Conservation (phyloP, 768 basidiomycete species). For the Chiua virens region DNA sequence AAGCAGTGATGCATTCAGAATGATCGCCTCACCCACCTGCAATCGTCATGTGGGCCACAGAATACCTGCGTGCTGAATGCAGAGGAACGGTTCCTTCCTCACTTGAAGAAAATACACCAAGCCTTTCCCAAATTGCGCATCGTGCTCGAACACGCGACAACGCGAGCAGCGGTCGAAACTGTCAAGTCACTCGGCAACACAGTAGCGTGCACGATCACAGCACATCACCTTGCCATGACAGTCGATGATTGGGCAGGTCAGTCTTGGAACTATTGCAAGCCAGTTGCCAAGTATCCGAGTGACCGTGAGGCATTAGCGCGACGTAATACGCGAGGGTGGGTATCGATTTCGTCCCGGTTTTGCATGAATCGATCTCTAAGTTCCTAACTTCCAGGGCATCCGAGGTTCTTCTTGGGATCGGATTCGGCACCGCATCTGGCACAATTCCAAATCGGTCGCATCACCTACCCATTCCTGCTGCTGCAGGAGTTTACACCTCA, state of each 20-base stretch:
- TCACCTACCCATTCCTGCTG: slow-evolving; percentile 74
- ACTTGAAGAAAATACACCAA: slow-evolving; percentile 76
- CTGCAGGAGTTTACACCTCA: slow-evolving; percentile 95
- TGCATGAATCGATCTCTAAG: neutral
- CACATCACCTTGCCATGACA: slow-evolving; percentile 91
- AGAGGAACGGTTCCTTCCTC: slow-evolving; percentile 85
- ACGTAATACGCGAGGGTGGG: slow-evolving; percentile 74
- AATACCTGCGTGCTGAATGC: slow-evolving; percentile 94
- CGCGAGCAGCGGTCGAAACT: slow-evolving; percentile 83
- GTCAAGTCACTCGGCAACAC: slow-evolving; percentile 77
- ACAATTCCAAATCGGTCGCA: slow-evolving; percentile 63
- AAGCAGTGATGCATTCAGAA: slow-evolving; percentile 31
- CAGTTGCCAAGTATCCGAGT: slow-evolving; percentile 93
- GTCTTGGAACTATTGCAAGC: slow-evolving; percentile 95
- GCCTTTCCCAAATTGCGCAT: slow-evolving; percentile 90
- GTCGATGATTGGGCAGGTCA: slow-evolving; percentile 98
- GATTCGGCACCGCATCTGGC: slow-evolving; percentile 94
- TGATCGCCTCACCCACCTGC: neutral
- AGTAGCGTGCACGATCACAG: slow-evolving; percentile 95
- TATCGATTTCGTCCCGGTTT: neutral
- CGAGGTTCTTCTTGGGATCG: slow-evolving; percentile 95
- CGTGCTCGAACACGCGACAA: slow-evolving; percentile 96
- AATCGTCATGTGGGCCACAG: slow-evolving; percentile 35
- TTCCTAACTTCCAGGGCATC: slow-evolving; percentile 58
- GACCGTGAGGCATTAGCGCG: slow-evolving; percentile 81